Evolutionary conservation across 2,329 filamentous ascomycete genomes (phyloP), one percentile per base, ranked within the genome.

Genomic region (Paecilomyces niveus): DNA sequence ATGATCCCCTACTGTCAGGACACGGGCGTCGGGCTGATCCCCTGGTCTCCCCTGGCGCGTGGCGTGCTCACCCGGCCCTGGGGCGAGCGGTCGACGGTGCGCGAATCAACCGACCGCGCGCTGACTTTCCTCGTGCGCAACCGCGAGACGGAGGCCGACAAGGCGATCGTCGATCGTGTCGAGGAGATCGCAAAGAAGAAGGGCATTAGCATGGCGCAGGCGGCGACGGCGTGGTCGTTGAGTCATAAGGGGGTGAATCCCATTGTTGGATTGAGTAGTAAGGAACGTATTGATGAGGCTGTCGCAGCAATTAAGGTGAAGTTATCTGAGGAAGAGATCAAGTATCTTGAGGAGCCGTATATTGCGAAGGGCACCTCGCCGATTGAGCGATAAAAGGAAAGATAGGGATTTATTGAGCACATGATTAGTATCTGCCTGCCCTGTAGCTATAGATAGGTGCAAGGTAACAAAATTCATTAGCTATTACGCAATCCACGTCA

Each of bases 211-310:
- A 89, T 89, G 81, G 82, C 83, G 52, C 81, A 87, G 58, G 81
- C 89, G 21, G 81, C 84, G 1, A 77, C 86, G 57, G 85, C 85
- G 2, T 89, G 87, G 87, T 79, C 81, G 58, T 74, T 83, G 62
- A 77, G 79, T 62, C 76, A 77, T 61, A 75, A 80, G 52, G 79
- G 81, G 5, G 71, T 78, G 24, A 83, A 78, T 63, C 85, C 85
- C 1, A 88, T 89, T 59, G 75, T 87, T 56, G 86, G 87, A 0
- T 76, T 89, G 63, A 82, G 78, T 61, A 87, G 78, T 56, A 74
- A 81, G 33, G 76, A 79, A 58, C 75, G 86, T n/a, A 81, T 89
- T 52, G 82, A 86, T 35, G 84, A 89, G 73, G 83, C 84, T 1
- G 75, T 86, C 18, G 73, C 76, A 49, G 76, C 73, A 55, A 68